Evolutionary conservation across 306 rosid genomes (phyloP), one percentile per base, ranked within the genome.

Genomic region (Calophaca sinica): DNA sequence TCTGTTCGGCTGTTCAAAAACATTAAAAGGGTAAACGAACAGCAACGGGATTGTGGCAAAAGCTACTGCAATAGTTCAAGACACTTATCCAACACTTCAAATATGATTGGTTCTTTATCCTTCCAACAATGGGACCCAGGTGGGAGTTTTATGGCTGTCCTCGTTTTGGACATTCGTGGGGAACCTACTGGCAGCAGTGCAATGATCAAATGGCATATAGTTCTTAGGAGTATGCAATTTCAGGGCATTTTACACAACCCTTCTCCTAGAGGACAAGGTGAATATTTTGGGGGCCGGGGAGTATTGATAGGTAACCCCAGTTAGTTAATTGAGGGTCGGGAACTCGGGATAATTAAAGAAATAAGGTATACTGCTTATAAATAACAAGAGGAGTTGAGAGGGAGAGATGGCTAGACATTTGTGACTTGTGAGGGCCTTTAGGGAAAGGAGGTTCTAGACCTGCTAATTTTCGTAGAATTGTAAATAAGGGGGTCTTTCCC

Each of bases 201-300:
- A 32, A 2, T 59, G 42, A 32, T 31, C 26, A 59, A 61, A 61
- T 13, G 12, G n/a, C 46, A 35, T 12, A 61, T 61, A 61, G 48
- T 38, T 60, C 28, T 62, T 36, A 7, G 31, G n/a, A 7, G 49
- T 6, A 32, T 62, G 31, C 4, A 62, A 36, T 11, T 7, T 62
- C 68, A 14, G 68, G 36, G 29, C 29, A 13, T 39, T 38, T 62
- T 62, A 62, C 48, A 35, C 28, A 33, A 35, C 45, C 36, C 66
- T 60, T 60, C 38, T 33, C 42, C 64, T 12, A 0, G 46, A 35
- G 12, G 31, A 62, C 48, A 36, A 61, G 48, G 12, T 61, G 41
- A 36, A 45, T 45, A 13, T 45, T 45, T 45, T 12, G 7, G 26
- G 45, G 42, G 1, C 26, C 11, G 11, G 48, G 41, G 10, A 61